A percentile compares a stretch with the other conserved stretches of the same genome.
phyloP scores from a whole-genome alignment of 805 yeast species.

The Pichia cabralensis region DNA sequence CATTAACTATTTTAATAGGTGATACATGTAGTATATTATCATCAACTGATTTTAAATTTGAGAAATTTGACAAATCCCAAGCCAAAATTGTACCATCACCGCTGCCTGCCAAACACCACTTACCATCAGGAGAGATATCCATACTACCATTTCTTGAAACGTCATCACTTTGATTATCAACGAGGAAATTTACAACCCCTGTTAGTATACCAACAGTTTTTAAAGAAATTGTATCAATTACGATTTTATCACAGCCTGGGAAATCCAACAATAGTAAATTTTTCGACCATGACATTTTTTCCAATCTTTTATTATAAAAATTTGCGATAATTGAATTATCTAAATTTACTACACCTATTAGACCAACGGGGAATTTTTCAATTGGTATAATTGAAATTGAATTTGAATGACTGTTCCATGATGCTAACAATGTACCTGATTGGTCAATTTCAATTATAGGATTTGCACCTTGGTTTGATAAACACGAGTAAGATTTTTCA shows the following conservation, averaged over 20 bases:
- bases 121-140: conserved; percentile 60
- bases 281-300: conserved; percentile 33
- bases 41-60: neutral
- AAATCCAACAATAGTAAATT: conserved; percentile 54
- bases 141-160: conserved; percentile 45
- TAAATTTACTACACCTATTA: conserved; percentile 31
- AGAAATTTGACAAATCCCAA: conserved; percentile 33
- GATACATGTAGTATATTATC: too few relatives aligned
- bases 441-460: conserved; percentile 69
- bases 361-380: conserved; percentile 12
- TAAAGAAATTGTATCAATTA: conserved; percentile 26
- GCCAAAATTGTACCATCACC: conserved; percentile 42
- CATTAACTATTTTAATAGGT: conserved; percentile 6
- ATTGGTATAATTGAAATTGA: conserved; percentile 15
- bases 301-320: too few relatives aligned
- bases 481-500: conserved; percentile 27
- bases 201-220: conserved; percentile 24
- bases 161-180: conserved; percentile 8
- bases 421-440: conserved; percentile 70
- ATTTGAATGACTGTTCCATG: conserved; percentile 19
- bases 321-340: neutral
- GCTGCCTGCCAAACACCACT: conserved; percentile 49
- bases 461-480: neutral
- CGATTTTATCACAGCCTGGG: conserved; percentile 41
- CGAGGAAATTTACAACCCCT: conserved; percentile 35